Evolutionary conservation across 306 rosid species (phyloP), one percentile per base, ranked within the genome.

Genomic region (Vigna angularis): DNA sequence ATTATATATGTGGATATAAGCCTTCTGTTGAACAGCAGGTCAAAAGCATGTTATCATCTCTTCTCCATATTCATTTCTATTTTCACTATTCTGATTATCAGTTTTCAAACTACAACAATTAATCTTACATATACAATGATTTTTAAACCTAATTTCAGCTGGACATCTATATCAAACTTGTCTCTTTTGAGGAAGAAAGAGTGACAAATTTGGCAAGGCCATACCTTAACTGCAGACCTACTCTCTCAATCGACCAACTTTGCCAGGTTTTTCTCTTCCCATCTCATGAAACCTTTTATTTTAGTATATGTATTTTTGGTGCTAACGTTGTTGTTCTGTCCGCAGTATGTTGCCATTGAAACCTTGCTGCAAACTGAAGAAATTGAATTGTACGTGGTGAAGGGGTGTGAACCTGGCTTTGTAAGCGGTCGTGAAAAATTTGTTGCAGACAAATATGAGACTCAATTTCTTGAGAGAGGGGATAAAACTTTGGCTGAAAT

Each of bases 141-240:
- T 16, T 36, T 15, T 7, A 36, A 13, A 65, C 51, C 18, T 77
- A 52, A 49, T 85, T 77, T 81, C 87, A 90, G 97, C 56, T 81
- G 81, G 82, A 73, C 38, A 69, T 89, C 70, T 81, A 64, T 75
- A 85, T 92, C 82, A 82, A 83, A 83, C 96, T 89, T 64, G 83
- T 92, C 76, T 83, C 97, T 72, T 40, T 72, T 28, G 88, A 92
- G 77, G 88, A 89, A 82, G 78, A 63, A 77, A 83, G 72, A 73
- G 72, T 77, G 30, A 88, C 91, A 9, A 76, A 86, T 79, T 80
- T 92, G 87, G 76, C 70, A 85, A 84, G 84, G 82, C 90, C 91
- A 51, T 89, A 83, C 79, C 91, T 92, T 77, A 77, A 82, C 72
- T 90, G 93, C 82, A 83, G 73, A 80, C 89, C 93, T 47, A 83